Evolutionary conservation across 2,329 filamentous ascomycete species (phyloP), one percentile per base, ranked within the genome.

Genomic region (Hymenoscyphus repandus): DNA sequence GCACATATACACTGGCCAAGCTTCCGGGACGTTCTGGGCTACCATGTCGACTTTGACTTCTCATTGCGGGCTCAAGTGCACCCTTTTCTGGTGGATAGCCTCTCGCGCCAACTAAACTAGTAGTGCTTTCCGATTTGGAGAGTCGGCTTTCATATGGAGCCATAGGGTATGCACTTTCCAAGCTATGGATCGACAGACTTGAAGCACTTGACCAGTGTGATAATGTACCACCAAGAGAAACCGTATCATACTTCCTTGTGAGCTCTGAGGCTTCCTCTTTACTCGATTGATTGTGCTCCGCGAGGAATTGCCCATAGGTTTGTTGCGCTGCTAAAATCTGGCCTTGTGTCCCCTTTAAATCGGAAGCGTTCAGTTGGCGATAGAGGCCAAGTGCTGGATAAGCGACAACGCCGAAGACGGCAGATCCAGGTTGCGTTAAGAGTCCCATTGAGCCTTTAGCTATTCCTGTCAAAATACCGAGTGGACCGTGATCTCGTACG

Each of bases 361-460:
- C 18, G 3, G 12, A 32, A 11, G 46, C 34, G 17, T 49, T 42
- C 11, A 49, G 32, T 12, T 18, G 31, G 3, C 33, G 27, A 27
- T 51, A 56, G 2, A 56, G 45, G 3, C 53, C 53, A 6, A 51
- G 32, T 18, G 45, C 48, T 13, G 53, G 50, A 36, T 56, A 56
- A 6, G 47, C 47, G 6, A 54, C 41, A 2, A 49, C 22, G 11
- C 54, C 51, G n/a, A 56, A 27, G 20, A 52, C 33, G 27, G 45
- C 50, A 20, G 30, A 34, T 11, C 27, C 20, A 12, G 34, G 43
- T 10, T 18, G 32, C 12, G 48, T 48, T 17, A 52, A 17, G 4
- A 57, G 22, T 3, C 49, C 49, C 15, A 51, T 13, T 6, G 33
- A 42, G 4, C 56, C 56, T 46, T 55, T 57, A 2, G 45, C 53